Base-by-base conservation (phyloP, 306 rosid species). In the Hippophae gyantsensis region DNA sequence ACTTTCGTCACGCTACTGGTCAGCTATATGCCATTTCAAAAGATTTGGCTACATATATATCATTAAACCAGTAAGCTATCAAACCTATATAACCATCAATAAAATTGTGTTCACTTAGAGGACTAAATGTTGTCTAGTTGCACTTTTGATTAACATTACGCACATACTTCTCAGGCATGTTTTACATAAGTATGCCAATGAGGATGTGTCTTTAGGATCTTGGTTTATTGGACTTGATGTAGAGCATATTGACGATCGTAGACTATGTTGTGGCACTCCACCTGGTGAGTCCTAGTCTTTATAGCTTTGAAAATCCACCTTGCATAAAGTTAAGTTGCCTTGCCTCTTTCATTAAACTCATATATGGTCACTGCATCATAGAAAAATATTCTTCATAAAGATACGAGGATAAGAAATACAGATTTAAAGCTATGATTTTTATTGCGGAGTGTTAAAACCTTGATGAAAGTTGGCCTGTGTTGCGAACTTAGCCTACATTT, bases 1-100 rank as follows among this genome's bases (percentile, higher is more conserved):
- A 93, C 76, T 93, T 93, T 76, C 97, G 99, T 55, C 99, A 93
- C 12, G 99, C 99, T 72, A 93, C 99, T 0, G 99, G 99, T 43
- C 99, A 93, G 71, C 75, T 93, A 55, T 93, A 93, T 63, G 99
- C 99, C 54, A 76, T 93, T 69, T 93, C 99, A 51, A 93, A 77
- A 51, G 97, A 93, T 68, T 76, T 93, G 86, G 99, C 99, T 38
- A 54, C 89, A 6, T 93, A 93, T 68, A 77, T 93, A 69, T 86
- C 95, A 7, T 75, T 72, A 12, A 86, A 93, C 84, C 89, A 82
- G 99, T 93, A 86, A 70, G 97, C 54, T 60, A 73, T 45, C 26
- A 61, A 46, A 65, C 43, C 43, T 55, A 46, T 52, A 32, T 57
- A 58, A 6, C n/a, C 9, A n/a, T 43, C 42, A 48, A 14, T 43